These are phyloP conservation scores for Metschnikowia matae DNA, from an alignment of 805 yeast species.

Conservation along the genomic window DNA sequence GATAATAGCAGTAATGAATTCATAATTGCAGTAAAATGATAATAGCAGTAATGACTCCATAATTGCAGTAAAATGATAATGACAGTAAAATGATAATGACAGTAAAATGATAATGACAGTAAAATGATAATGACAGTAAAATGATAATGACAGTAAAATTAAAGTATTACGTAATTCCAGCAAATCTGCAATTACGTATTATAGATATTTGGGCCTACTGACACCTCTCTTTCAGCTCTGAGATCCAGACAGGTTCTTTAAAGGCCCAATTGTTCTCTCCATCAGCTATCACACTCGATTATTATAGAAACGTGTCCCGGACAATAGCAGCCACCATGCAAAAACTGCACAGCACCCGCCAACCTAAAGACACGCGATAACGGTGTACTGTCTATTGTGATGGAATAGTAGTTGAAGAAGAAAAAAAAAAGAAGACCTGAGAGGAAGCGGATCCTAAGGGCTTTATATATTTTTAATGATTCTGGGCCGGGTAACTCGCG, in stretches of 20 bases:
- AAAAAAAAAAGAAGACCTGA: conserved; percentile 10
- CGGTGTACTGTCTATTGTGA: conserved; percentile 65
- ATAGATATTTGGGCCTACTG: conserved; percentile 41
- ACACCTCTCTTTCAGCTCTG: conserved; percentile 48
- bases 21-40: too few species aligned
- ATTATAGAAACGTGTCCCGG: conserved; percentile 21
- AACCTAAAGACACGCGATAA: conserved; percentile 22
- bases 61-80: too few species aligned
- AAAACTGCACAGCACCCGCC: conserved; percentile 28
- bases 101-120: too few species aligned
- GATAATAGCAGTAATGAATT: too few species aligned
- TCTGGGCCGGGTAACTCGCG: conserved; percentile 16
- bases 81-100: too few species aligned
- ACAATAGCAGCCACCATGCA: conserved; percentile 18
- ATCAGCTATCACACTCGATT: conserved; percentile 42
- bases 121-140: too few species aligned
- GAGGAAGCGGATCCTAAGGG: not conserved
- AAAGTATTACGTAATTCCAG: too few species aligned
- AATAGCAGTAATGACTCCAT: too few species aligned
- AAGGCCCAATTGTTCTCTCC: conserved; percentile 42
- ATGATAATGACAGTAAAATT: too few species aligned
- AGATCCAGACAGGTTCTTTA: conserved; percentile 51
- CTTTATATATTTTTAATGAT: conserved; percentile 8
- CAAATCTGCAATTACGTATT: too few species aligned
- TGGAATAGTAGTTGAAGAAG: conserved; percentile 55